Base-by-base conservation (phyloP, 2,329 filamentous ascomycete species). In the Aureobasidium pullulans region DNA sequence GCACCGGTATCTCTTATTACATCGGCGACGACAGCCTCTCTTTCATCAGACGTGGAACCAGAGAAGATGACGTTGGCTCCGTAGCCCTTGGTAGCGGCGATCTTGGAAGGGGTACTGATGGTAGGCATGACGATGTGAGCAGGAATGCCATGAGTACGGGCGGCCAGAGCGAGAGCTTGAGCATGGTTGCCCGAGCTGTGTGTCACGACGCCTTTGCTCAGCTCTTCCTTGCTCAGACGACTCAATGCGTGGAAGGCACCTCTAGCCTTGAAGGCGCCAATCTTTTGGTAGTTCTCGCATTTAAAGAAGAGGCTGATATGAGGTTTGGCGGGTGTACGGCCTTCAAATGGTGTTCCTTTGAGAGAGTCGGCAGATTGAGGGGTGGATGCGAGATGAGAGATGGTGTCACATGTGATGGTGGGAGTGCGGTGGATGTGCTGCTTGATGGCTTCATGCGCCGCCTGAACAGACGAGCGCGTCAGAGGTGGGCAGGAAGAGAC, bases 181-280 rank as follows among this genome's bases (percentile, higher is more conserved):
- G 93, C 93, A 71, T 97, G 94, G 75, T 97, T 97, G 61, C 93
- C 92, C 53, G 46, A 91, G 71, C 89, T 94, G 76, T 96, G 92
- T 65, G 93, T 96, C 10, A 91, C 85, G 7, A 96, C 91, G 0
- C 92, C 92, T 69, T 78, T 84, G 68, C 76, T 76, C 8, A 79
- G 81, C 63, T 83, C 82, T 63, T 83, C 82, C 39, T 86, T 78
- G 69, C 87, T 84, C 68, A 96, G 74, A 60, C 88, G 75, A 67
- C 85, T 81, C 39, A 96, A 70, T 0, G 92, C 91, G 73, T 96
- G 90, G 66, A 96, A 96, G 0, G 92, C 93, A 5, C 93, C 94
- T 6, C 93, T 80, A 15, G 85, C 88, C 76, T 97, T 97, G 79
- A 97, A 97, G 1, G 93, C 93, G 54, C 93, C 94, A 58, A 95